Base-by-base conservation (phyloP, 495 filamentous ascomycete species). In the Aspergillus olivimuriae region DNA sequence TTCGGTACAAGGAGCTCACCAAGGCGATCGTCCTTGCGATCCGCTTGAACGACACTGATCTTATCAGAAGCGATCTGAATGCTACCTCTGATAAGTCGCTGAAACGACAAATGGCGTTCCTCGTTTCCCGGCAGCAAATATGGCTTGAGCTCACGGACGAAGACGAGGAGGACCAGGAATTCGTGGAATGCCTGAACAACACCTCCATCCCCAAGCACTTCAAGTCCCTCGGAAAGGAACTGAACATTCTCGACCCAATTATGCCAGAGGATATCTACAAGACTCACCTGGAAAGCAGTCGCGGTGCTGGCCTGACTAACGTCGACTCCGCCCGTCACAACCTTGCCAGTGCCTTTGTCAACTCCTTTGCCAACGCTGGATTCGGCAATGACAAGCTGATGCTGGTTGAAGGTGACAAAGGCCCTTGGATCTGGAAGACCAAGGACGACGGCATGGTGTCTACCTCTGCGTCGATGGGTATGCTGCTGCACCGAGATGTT, bases 191-290 rank as follows among this genome's bases (percentile, higher is more conserved):
- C 48, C 68, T 97, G 21, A 86, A 83, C 62, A 99, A 96, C 65
- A 80, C 84, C 16, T 86, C 81, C 52, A 74, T 97, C 34, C 81
- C 89, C 0, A 87, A 92, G 42, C 83, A 97, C 65, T 99, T 95
- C 75, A 94, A 95, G 65, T 78, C 83, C 6, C 72, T 99, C 16
- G 92, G 80, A 31, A 96, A 96, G 65, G 92, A 97, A 56, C 76
- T 99, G 40, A 97, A 97, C 57, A 92, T 97, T 34, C 73, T 99
- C 26, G 92, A 97, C 35, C 92, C 92, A 14, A 95, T 95, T 66
- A 90, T 87, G 46, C 89, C 91, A 3, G 92, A 99, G 66, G 92
- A 99, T 58, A 99, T 99, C 53, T 99, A 99, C 75, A 99, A 99
- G 74, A 94, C 88, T 46, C 94, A 99, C 63, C 75, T 99, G 12